Conservation (phyloP, 163 green algal genomes). For the Scenedesmus sp. region DNA sequence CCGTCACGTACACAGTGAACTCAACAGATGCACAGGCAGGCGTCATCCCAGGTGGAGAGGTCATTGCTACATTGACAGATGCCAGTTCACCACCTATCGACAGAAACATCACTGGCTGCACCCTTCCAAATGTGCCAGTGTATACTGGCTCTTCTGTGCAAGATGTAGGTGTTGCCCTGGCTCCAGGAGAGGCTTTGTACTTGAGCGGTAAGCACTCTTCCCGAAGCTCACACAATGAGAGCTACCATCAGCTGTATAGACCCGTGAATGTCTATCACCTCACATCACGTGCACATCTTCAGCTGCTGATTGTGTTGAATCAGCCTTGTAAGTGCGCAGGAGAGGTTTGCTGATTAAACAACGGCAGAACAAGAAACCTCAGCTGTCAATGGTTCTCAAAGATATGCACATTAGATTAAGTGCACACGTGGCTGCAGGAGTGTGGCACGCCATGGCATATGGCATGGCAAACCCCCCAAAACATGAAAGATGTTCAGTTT, state of each 20-base stretch:
- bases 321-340: too few relatives aligned
- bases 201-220: neutral
- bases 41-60: neutral
- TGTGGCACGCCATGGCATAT: neutral
- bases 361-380: too few relatives aligned
- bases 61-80: neutral
- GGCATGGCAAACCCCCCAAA: neutral
- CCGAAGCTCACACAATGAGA: too few relatives aligned
- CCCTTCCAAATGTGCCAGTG: neutral
- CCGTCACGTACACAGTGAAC: neutral
- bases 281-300: too few relatives aligned
- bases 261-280: too few relatives aligned
- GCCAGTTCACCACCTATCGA: neutral
- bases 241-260: too few relatives aligned
- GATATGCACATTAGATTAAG: too few relatives aligned
- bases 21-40: neutral
- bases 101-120: neutral
- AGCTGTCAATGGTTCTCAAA: too few relatives aligned
- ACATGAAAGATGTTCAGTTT: too few relatives aligned
- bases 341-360: too few relatives aligned
- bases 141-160: neutral
- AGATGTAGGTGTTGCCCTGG: neutral
- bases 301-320: too few relatives aligned
- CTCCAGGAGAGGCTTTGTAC: neutral
- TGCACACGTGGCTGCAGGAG: too few relatives aligned